A percentile compares a stretch with the other conserved stretches of the same genome.
Conservation (phyloP, 2,329 filamentous ascomycete genomes). For the Ophiostoma montium region DNA sequence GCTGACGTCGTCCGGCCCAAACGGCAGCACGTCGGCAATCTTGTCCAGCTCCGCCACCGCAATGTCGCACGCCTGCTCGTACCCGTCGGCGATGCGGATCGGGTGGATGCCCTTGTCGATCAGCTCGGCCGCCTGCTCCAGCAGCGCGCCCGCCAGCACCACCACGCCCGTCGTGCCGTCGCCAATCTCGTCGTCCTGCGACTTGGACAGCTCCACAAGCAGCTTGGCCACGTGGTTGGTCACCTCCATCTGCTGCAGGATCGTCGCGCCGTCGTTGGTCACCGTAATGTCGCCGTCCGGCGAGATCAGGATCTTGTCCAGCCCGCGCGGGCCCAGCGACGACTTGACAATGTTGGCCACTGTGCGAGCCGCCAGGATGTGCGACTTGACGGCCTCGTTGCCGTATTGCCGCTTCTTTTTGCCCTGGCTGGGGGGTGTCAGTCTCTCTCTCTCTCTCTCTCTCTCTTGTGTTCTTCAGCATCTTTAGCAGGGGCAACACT, state of each 20-base stretch:
- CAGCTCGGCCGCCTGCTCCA: conserved; percentile 92
- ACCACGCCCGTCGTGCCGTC: conserved; percentile 97
- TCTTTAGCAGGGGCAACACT: conserved; percentile 25
- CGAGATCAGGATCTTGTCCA: conserved; percentile 98
- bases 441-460: neutral
- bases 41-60: conserved; percentile 83
- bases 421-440: conserved; percentile 52
- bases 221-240: conserved; percentile 97
- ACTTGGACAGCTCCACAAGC: conserved; percentile 92
- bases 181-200: conserved; percentile 96
- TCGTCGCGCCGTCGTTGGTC: conserved; percentile 97
- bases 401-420: conserved; percentile 96
- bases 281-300: conserved; percentile 98
- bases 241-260: conserved; percentile 96
- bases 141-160: conserved; percentile 80
- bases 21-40: conserved; percentile 84
- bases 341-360: conserved; percentile 96
- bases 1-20: conserved; percentile 61
- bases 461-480: neutral
- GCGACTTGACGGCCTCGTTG: conserved; percentile 93
- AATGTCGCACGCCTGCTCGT: conserved; percentile 94
- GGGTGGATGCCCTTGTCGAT: conserved; percentile 99
- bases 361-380: conserved; percentile 91
- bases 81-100: conserved; percentile 95
- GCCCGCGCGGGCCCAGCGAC: conserved; percentile 83